Evolutionary conservation across 1,284 basidiomycete species (phyloP).

Genomic region (Pisolithus thermaeus): DNA sequence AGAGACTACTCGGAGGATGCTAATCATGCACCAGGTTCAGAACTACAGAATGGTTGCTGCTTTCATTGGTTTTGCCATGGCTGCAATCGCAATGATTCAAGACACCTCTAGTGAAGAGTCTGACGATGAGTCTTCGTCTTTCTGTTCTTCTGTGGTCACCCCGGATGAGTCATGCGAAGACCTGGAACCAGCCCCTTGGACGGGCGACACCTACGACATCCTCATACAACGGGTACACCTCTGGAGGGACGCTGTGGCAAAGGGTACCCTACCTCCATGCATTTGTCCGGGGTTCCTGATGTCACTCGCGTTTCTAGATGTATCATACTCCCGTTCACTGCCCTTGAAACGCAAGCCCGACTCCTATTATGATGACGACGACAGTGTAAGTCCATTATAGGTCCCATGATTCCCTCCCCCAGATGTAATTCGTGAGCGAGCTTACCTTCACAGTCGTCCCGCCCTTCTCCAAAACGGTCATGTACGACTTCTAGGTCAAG

Average conservation of each 20-base stretch:
- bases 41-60: too few relatives aligned
- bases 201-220: conserved; percentile 46
- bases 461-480: conserved; percentile 50
- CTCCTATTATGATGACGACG: conserved; percentile 24
- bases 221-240: conserved; percentile 55
- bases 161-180: conserved; percentile 19
- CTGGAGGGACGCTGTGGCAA: conserved; percentile 49
- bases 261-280: conserved; percentile 17
- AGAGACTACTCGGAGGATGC: too few relatives aligned
- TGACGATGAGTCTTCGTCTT: conserved; percentile 48
- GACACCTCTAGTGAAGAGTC: too few relatives aligned
- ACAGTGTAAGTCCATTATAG: conserved; percentile 36
- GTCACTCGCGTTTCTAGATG: conserved; percentile 7
- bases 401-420: background rate
- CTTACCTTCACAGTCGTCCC: conserved; percentile 30
- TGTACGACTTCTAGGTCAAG: conserved; percentile 28
- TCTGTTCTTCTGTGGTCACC: conserved; percentile 57
- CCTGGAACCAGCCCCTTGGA: conserved; percentile 20
- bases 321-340: conserved; percentile 2
- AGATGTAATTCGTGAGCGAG: conserved; percentile 5
- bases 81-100: too few relatives aligned
- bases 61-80: too few relatives aligned
- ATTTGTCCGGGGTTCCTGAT: conserved; percentile 3
- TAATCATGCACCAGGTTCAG: too few relatives aligned
- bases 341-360: conserved; percentile 27